Percentiles rank a stretch among this genome's conserved stretches.
Conservation (phyloP, 495 filamentous ascomycete genomes). For the Neurospora sp. region DNA sequence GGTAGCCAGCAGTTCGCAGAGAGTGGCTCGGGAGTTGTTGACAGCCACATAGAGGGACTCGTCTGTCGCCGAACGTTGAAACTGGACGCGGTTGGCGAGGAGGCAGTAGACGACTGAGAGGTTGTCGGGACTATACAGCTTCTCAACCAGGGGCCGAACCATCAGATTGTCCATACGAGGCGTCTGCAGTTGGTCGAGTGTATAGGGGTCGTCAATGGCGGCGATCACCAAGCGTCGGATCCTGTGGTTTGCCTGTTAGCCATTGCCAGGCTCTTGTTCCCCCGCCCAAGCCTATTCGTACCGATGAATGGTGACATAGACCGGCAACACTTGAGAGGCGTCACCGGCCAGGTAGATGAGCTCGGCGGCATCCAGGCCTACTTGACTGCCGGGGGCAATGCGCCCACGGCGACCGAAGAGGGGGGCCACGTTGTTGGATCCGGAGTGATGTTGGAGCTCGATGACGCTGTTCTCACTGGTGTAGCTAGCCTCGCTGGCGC, state of each 20-base stretch:
- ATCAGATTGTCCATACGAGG: slow-evolving; percentile 48
- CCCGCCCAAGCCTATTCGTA: slow-evolving; percentile 11
- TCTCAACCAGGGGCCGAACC: slow-evolving; percentile 49
- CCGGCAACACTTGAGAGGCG: slow-evolving; percentile 16
- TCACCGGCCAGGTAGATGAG: slow-evolving; percentile 1
- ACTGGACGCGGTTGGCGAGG: slow-evolving; percentile 53
- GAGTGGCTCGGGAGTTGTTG: slow-evolving; percentile 45
- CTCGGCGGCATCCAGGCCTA: slow-evolving; percentile 2
- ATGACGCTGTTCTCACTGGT: slow-evolving; percentile 8
- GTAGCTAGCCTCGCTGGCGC: neutral
- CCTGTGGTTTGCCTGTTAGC: slow-evolving; percentile 3
- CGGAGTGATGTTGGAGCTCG: slow-evolving; percentile 13
- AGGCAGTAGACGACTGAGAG: slow-evolving; percentile 52
- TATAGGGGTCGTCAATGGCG: slow-evolving; percentile 48
- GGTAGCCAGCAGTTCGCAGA: slow-evolving; percentile 51
- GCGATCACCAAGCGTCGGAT: slow-evolving; percentile 22
- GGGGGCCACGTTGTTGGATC: slow-evolving; percentile 14
- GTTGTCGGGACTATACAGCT: slow-evolving; percentile 47
- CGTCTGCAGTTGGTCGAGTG: slow-evolving; percentile 45
- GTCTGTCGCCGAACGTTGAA: slow-evolving; percentile 46
- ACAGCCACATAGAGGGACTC: slow-evolving; percentile 50
- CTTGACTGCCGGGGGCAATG: slow-evolving; percentile 1
- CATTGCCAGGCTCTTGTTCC: slow-evolving; percentile 26
- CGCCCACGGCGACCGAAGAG: slow-evolving; percentile 9
- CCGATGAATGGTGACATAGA: slow-evolving; percentile 40